Conservation (phyloP, 345 rosid species). For the Physaria fendleri region DNA sequence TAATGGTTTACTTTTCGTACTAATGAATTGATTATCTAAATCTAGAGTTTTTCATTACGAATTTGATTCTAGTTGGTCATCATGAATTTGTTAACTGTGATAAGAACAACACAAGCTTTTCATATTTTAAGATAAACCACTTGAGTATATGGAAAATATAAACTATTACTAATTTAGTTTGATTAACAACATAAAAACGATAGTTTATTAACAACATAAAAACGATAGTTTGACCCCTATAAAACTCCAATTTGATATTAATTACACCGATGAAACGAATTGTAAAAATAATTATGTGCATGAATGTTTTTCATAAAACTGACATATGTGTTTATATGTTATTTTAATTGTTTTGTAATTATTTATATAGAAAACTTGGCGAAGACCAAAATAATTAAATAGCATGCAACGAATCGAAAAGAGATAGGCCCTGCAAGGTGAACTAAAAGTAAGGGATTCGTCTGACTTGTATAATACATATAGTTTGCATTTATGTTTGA, state of each 20-base stretch:
- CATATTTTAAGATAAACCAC: neutral
- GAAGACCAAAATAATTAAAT: slow-evolving; percentile 3
- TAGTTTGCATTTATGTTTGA: slow-evolving; percentile 16
- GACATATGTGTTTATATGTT: neutral
- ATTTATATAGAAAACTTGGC: slow-evolving; percentile 2
- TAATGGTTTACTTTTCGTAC: neutral
- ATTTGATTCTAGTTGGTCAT: neutral
- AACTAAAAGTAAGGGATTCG: slow-evolving; percentile 4
- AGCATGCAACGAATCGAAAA: neutral
- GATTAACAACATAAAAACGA: no score
- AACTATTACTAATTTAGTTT: neutral
- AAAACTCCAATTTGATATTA: no score
- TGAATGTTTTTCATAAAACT: slow-evolving; percentile 3
- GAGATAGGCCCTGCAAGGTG: neutral
- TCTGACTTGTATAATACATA: slow-evolving; percentile 1
- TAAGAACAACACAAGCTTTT: neutral
- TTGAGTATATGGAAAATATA: neutral
- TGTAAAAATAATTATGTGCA: no score
- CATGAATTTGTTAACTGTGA: neutral
- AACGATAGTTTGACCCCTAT: neutral
- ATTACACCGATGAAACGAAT: neutral
- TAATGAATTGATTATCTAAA: neutral
- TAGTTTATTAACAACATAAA: no score
- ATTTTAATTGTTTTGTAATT: neutral
- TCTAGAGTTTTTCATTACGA: neutral